A percentile compares a stretch with the other conserved stretches of the same genome.
These are phyloP conservation scores for Pythium aphanidermatum DNA, from an alignment of 352 stramenopile species.

Conservation along the genomic window DNA sequence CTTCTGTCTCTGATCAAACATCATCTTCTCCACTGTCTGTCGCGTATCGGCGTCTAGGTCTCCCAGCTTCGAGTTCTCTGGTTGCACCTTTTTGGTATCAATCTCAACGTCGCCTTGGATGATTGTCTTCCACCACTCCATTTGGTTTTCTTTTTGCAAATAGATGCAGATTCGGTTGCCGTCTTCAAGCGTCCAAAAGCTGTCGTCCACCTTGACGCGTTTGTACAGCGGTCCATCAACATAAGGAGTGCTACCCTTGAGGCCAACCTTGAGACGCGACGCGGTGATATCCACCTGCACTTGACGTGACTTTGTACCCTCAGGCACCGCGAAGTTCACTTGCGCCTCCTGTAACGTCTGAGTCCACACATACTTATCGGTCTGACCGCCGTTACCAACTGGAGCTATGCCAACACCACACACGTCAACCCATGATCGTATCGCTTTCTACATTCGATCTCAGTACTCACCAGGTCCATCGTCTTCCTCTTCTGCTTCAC, in stretches of 20 bases:
- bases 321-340: conserved; percentile 89
- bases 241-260: conserved; percentile 71
- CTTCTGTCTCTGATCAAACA: conserved; percentile 98
- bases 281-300: conserved; percentile 91
- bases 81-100: conserved; percentile 97
- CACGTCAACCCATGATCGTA: too few relatives aligned
- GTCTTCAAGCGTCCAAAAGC: conserved; percentile 98
- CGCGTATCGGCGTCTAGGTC: conserved; percentile 98
- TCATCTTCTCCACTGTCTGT: conserved; percentile 99
- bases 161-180: conserved; percentile 89
- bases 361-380: conserved; percentile 96
- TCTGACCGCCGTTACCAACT: conserved; percentile 89
- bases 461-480: conserved; percentile 49
- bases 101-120: conserved; percentile 95
- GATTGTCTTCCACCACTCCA: conserved; percentile 99
- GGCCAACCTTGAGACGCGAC: conserved; percentile 84
- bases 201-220: conserved; percentile 97
- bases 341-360: conserved; percentile 96
- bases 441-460: too few relatives aligned
- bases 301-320: conserved; percentile 91
- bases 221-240: conserved; percentile 93
- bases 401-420: conserved; percentile 38
- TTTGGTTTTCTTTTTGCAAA: conserved; percentile 98
- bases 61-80: conserved; percentile 97
- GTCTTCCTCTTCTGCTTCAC: conserved; percentile 64